Base-by-base conservation (phyloP, 169 alveolate species). In the Plasmodium vivax region DNA sequence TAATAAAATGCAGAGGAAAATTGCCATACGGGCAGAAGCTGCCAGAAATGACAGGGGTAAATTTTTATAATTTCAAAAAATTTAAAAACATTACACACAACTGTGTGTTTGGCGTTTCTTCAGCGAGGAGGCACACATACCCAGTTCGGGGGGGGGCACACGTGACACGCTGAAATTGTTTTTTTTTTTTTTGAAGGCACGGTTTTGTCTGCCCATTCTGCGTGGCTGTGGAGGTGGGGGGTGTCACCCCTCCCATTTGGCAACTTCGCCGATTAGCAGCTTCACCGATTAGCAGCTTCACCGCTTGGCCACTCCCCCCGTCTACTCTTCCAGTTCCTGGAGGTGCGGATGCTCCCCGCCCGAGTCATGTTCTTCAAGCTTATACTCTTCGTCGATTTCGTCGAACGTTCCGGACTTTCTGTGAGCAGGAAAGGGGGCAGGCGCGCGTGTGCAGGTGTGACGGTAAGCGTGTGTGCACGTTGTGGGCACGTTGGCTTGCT, bases 371-470 rank as follows among this genome's bases (percentile, higher is more conserved):
- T 81, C 81, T 45, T 92, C 95, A 72, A 51, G 36, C 14, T 81
- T 71, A 32, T 41, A 90, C 51, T 85, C 93, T 74, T 79, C 95
- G 41, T 82, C 95, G 19, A 92, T 79, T 51, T 72, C 85, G 36
- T 92, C 95, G 41, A 92, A 82, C 19, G 95, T 92, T 16, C 95
- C 95, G 1, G 95, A 92, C 74, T 83, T 81, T 83, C 95, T 92
- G 85, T 82, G 32, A 9, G 47, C 72, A 90, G 23, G 54, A 36
- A 58, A 41, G 36, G 8, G 38, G 5, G 43, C 1, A 32, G 34
- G 23, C 6, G 32, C 30, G 9, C 12, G 54, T 16, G 2, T 30
- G 74, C 32, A 82, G 30, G 56, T 51, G 51, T 27, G 27, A n/a
- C 38, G 23, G 36, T 19, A 1, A 5, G 71, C 19, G 12, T 1